Percentiles rank a stretch among this genome's conserved stretches.
Conservation (phyloP, 2,329 filamentous ascomycete genomes). For the Fusarium tjaetaba region DNA sequence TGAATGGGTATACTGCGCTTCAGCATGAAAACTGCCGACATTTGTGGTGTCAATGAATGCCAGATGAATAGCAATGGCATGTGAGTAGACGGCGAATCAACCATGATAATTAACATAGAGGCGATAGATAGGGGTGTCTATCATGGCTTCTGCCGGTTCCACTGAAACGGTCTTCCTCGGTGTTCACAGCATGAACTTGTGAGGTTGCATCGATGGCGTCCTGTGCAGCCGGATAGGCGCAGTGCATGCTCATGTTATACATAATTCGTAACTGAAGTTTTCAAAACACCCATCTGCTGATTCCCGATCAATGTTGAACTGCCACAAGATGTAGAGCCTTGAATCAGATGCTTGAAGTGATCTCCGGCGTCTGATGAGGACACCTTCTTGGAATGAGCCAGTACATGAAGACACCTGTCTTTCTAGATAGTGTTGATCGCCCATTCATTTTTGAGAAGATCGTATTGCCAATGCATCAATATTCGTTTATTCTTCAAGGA, state of each 20-base stretch:
- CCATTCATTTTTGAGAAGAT: neutral
- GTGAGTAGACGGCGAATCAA: neutral
- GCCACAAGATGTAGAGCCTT: neutral
- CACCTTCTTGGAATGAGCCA: neutral
- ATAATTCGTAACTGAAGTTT: neutral
- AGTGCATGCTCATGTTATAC: neutral
- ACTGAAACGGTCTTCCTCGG: constrained; percentile 14
- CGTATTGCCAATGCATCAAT: neutral
- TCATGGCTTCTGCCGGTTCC: neutral
- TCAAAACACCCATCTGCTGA: neutral
- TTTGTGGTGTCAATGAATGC: neutral
- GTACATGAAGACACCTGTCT: neutral
- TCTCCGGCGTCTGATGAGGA: neutral
- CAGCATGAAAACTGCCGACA: neutral
- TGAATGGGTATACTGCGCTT: neutral
- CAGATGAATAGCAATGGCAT: neutral
- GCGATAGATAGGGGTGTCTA: neutral
- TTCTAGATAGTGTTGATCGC: neutral
- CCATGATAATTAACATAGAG: neutral
- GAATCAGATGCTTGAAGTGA: neutral
- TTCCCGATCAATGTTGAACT: neutral
- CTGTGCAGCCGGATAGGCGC: neutral
- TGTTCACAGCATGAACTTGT: constrained; percentile 24
- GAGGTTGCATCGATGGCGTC: neutral
- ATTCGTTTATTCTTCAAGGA: neutral